These are phyloP conservation scores for Podospora anserina DNA, from an alignment of 495 filamentous ascomycete species.

Conservation along the genomic window DNA sequence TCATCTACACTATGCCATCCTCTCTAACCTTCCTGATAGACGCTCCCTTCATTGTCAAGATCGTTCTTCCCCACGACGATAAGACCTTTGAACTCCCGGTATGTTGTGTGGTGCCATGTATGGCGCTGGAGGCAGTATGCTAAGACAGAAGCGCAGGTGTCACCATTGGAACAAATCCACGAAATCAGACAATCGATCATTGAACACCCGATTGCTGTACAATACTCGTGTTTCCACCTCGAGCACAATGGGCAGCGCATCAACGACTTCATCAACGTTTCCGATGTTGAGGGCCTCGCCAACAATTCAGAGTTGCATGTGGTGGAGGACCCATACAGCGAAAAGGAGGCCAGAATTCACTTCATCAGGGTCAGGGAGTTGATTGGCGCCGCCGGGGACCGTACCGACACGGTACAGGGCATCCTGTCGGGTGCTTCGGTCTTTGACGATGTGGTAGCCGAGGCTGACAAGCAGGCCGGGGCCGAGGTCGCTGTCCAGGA, in stretches of 20 bases:
- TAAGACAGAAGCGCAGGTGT: slow-evolving; percentile 60
- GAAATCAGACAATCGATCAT: slow-evolving; percentile 96
- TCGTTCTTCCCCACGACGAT: slow-evolving; percentile 79
- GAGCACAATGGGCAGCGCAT: slow-evolving; percentile 79
- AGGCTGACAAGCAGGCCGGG: slow-evolving; percentile 49
- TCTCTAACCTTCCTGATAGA: slow-evolving; percentile 46
- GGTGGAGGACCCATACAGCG: slow-evolving; percentile 95
- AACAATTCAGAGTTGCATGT: slow-evolving; percentile 72
- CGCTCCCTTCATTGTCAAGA: slow-evolving; percentile 61
- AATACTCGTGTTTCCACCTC: slow-evolving; percentile 98
- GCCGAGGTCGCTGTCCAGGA: slow-evolving; percentile 50
- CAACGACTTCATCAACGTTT: slow-evolving; percentile 93
- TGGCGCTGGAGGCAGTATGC: slow-evolving; percentile 5
- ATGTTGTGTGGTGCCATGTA: slow-evolving; percentile 25
- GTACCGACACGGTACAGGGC: slow-evolving; percentile 84
- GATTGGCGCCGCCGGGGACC: slow-evolving; percentile 84
- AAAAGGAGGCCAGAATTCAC: slow-evolving; percentile 97
- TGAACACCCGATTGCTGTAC: slow-evolving; percentile 87
- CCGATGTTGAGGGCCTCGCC: slow-evolving; percentile 78
- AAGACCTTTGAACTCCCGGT: slow-evolving; percentile 82
- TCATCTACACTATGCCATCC: neutral
- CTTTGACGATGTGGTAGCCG: slow-evolving; percentile 66
- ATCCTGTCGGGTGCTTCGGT: slow-evolving; percentile 82
- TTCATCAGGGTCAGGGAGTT: slow-evolving; percentile 85
- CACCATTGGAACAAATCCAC: slow-evolving; percentile 91